Conservation (phyloP, 306 rosid species). For the Myrica gale region DNA sequence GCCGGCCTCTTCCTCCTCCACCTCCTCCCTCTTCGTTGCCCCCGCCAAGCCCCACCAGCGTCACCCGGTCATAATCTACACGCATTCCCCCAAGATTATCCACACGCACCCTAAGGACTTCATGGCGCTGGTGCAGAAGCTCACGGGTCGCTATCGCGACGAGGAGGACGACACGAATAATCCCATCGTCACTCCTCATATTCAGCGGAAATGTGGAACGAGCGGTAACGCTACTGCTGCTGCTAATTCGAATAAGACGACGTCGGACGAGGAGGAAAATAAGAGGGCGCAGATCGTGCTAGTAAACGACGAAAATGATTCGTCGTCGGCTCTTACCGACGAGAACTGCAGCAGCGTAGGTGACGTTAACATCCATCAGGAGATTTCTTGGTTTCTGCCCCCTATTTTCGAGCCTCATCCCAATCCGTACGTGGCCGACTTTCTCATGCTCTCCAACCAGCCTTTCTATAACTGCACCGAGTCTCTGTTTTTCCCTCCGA, state of each 20-base stretch:
- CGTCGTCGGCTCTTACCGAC: conserved; percentile 54
- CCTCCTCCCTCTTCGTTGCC: conserved; percentile 1
- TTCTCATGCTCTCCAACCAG: conserved; percentile 34
- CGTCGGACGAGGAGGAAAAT: neutral
- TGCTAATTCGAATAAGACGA: neutral
- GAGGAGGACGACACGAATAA: conserved; percentile 32
- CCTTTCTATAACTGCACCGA: conserved; percentile 42
- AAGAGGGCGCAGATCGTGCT: neutral
- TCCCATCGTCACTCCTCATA: too few relatives aligned
- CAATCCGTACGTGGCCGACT: conserved; percentile 45
- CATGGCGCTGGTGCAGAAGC: conserved; percentile 75
- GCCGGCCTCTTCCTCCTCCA: neutral
- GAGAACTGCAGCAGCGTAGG: conserved; percentile 45
- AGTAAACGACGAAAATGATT: conserved; percentile 55
- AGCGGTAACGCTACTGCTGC: too few relatives aligned
- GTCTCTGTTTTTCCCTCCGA: conserved; percentile 34
- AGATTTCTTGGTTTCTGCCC: conserved; percentile 47
- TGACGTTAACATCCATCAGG: conserved; percentile 36
- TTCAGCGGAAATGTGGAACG: too few relatives aligned
- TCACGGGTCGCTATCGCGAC: conserved; percentile 54
- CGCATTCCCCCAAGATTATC: conserved; percentile 75
- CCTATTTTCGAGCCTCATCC: conserved; percentile 31
- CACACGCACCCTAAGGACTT: conserved; percentile 69
- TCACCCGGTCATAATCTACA: conserved; percentile 73
- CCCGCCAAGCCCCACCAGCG: conserved; percentile 48